Percentiles rank a stretch among this genome's conserved stretches.
Conservation (phyloP, 371 early-diverging fungal genomes). For the Mucor racemosus region DNA sequence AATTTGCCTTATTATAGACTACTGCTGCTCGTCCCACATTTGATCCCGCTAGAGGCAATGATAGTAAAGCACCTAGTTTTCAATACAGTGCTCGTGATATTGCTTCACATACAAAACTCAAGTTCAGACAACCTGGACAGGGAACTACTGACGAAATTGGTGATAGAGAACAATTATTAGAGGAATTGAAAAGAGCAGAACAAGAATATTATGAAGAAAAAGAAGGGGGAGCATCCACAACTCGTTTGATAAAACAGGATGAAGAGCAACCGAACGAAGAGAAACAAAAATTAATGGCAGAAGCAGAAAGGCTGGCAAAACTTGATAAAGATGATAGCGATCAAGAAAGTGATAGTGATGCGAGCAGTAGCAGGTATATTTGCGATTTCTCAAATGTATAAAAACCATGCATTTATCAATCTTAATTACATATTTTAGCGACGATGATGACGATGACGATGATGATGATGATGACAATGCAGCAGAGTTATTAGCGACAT, state of each 20-base stretch:
- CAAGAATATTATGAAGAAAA: constrained; percentile 63
- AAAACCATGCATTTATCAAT: no score
- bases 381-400: neutral
- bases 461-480: constrained; percentile 94
- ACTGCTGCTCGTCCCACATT: constrained; percentile 84
- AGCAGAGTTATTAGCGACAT: constrained; percentile 85
- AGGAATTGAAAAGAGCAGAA: constrained; percentile 73
- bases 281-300: constrained; percentile 39
- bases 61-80: constrained; percentile 75
- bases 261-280: constrained; percentile 38
- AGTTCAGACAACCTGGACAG: constrained; percentile 85
- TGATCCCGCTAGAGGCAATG: constrained; percentile 83
- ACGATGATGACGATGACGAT: constrained; percentile 55
- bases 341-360: constrained; percentile 57
- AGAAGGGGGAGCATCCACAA: constrained; percentile 28
- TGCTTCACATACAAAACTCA: constrained; percentile 87
- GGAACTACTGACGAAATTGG: constrained; percentile 72
- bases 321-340: constrained; percentile 73
- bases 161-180: constrained; percentile 65
- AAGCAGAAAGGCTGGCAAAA: constrained; percentile 50
- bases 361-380: constrained; percentile 30
- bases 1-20: constrained; percentile 42
- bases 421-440: no score
- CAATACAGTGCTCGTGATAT: constrained; percentile 81
- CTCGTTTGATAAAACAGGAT: constrained; percentile 28